phyloP scores from a whole-genome alignment of 805 yeast genomes.

The Metschnikowia similis region DNA sequence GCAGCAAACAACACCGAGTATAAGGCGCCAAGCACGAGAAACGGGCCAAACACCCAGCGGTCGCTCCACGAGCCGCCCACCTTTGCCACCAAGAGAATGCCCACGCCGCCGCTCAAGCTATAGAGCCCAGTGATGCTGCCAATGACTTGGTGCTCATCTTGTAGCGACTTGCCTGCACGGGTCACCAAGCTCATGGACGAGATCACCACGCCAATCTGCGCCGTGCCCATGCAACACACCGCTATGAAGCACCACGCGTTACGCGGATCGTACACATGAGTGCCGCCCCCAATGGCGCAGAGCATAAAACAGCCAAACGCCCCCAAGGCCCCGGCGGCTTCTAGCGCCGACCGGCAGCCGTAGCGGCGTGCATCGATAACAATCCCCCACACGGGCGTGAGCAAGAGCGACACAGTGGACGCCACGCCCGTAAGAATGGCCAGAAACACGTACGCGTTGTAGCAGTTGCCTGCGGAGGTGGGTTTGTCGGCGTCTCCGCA shows the following conservation, averaged over 20 bases:
- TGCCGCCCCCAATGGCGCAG: conserved; percentile 18
- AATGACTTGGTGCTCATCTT: conserved; percentile 39
- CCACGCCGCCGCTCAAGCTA: conserved; percentile 65
- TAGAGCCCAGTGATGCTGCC: conserved; percentile 71
- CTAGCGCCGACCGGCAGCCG: conserved; percentile 27
- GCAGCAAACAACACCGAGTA: conserved; percentile 15
- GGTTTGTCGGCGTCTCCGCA: conserved; percentile 38
- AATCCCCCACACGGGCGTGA: conserved; percentile 63
- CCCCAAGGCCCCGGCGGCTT: conserved; percentile 42
- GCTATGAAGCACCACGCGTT: conserved; percentile 35
- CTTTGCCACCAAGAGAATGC: conserved; percentile 56
- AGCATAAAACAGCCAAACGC: conserved; percentile 36
- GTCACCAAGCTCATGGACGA: conserved; percentile 57
- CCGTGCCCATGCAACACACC: conserved; percentile 46
- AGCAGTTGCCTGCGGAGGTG: conserved; percentile 37
- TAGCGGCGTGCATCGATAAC: conserved; percentile 42
- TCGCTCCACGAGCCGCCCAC: conserved; percentile 63
- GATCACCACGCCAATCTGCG: conserved; percentile 60
- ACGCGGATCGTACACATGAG: conserved; percentile 29
- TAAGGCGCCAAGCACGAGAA: conserved; percentile 47
- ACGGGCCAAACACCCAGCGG: conserved; percentile 54
- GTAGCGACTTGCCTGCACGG: conserved; percentile 18
- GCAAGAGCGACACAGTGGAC: conserved; percentile 51
- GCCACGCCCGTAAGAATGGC: conserved; percentile 69
- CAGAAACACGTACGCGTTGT: conserved; percentile 60